These are phyloP conservation scores for Linum trigynum DNA, from an alignment of 345 rosid genomes.

Conservation along the genomic window DNA sequence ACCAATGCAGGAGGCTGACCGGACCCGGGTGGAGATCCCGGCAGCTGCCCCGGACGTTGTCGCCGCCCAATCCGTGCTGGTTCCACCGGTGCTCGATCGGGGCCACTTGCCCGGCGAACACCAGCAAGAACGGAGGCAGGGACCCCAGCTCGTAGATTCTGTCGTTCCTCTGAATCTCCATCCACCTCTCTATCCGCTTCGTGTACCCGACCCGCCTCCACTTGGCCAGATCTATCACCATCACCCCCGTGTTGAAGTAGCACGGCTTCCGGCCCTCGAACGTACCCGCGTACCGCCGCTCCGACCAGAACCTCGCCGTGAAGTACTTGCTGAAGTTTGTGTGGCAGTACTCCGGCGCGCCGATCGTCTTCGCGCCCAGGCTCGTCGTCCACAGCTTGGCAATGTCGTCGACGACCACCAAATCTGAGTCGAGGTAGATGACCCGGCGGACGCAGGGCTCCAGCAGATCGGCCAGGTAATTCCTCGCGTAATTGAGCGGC, in stretches of 20 bases:
- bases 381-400: conserved; percentile 63
- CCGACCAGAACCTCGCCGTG: conserved; percentile 66
- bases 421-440: conserved; percentile 86
- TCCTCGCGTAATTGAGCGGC: conserved; percentile 88
- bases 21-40: conserved; percentile 88
- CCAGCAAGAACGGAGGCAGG: conserved; percentile 76
- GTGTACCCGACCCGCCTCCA: conserved; percentile 78
- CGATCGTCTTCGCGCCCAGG: conserved; percentile 62
- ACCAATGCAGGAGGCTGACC: conserved; percentile 92
- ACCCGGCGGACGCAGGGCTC: conserved; percentile 84
- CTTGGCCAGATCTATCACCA: conserved; percentile 87
- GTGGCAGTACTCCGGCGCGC: conserved; percentile 95
- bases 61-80: conserved; percentile 94
- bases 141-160: conserved; percentile 93
- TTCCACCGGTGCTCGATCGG: conserved; percentile 96
- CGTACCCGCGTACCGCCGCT: conserved; percentile 34
- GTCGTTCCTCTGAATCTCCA: conserved; percentile 83
- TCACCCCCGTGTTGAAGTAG: conserved; percentile 86
- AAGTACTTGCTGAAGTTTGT: conserved; percentile 90
- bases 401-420: conserved; percentile 78
- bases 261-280: conserved; percentile 61
- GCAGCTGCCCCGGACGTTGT: conserved; percentile 84
- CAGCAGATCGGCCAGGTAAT: conserved; percentile 68
- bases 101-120: conserved; percentile 80
- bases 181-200: conserved; percentile 80